Conservation (phyloP, 108 stramenopile species). For the Epipyxis sp. region DNA sequence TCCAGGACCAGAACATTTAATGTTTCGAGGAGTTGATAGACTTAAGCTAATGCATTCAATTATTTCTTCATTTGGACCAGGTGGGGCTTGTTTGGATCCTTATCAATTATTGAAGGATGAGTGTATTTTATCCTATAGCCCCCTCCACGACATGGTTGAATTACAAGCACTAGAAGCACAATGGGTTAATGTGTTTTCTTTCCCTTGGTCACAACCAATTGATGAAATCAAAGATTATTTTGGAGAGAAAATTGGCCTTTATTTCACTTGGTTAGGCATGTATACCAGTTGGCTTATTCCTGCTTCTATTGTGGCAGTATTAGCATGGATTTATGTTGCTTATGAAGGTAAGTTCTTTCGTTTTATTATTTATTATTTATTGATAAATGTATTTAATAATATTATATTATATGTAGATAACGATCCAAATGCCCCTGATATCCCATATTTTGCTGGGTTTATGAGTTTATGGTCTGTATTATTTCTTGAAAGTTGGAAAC, state of each 20-base stretch:
- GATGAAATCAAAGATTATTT: constrained; percentile 53
- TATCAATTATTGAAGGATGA: constrained; percentile 36
- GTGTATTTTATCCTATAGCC: constrained; percentile 42
- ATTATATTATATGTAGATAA: too few relatives aligned
- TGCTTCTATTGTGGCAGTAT: constrained; percentile 44
- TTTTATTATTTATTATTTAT: too few relatives aligned
- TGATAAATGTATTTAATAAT: too few relatives aligned
- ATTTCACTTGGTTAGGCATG: constrained; percentile 51
- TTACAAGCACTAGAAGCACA: constrained; percentile 35
- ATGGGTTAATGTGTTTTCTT: constrained; percentile 26
- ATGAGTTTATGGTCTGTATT: constrained; percentile 47
- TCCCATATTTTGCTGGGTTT: constrained; percentile 43
- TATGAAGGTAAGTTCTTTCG: constrained; percentile 14
- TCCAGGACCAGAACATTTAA: neutral
- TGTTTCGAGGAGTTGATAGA: constrained; percentile 42
- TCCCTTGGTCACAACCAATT: constrained; percentile 32
- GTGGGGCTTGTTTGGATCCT: constrained; percentile 8
- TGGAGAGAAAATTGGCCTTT: constrained; percentile 54
- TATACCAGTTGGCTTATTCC: constrained; percentile 53
- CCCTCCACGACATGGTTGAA: constrained; percentile 50
- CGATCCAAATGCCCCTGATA: constrained; percentile 35
- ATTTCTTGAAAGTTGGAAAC: constrained; percentile 52
- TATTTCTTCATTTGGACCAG: constrained; percentile 3
- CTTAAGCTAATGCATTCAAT: constrained; percentile 48
- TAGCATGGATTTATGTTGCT: constrained; percentile 45